Base-by-base conservation (phyloP, 371 early-diverging fungal species). In the Mucor irregularis region DNA sequence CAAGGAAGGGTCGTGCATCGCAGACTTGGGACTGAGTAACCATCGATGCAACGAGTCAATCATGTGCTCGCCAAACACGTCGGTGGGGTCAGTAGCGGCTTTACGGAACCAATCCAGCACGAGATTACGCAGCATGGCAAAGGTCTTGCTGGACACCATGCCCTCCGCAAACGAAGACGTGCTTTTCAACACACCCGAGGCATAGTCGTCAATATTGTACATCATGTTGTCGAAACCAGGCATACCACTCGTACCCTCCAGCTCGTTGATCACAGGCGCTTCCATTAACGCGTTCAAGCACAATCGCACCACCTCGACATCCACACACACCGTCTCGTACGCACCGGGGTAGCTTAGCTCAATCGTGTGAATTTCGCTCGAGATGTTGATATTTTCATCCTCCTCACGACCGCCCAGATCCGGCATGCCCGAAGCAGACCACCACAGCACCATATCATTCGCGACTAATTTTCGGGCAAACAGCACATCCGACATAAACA, bases 331-430 rank as follows among this genome's bases (percentile, higher is more conserved):
- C 3, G 82, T 82, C 47, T 82, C 71, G 59, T 95, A 92, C 14
- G 84, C 74, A 1, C 93, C 94, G 0, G 93, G 83, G 21, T 68
- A 49, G 40, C 87, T 92, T 35, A 93, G 76, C 59, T 94, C 91
- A 0, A 89, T 87, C 38, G 81, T 75, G 21, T 72, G 64, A 17
- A 80, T 38, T 22, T 88, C 88, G 14, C 75, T 73, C 7, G 75
- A 56, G 22, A 82, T 79, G n/a, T 69, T 74, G 11, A 71, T 60
- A 58, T 84, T 83, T 48, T 92, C 90, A 43, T 93, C 93, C 31
- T 86, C 79, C 66, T 98, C 93, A 3, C 90, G 76, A 0, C 97
- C 96, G 26, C 97, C 97, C 3, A 98, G 73, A 65, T 97, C 97
- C 3, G 97, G 96, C 51, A 77, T 80, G 34, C 67, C 71, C 6